phyloP scores from a whole-genome alignment of 805 yeast genomes.

The Metschnikowia hibisci region DNA sequence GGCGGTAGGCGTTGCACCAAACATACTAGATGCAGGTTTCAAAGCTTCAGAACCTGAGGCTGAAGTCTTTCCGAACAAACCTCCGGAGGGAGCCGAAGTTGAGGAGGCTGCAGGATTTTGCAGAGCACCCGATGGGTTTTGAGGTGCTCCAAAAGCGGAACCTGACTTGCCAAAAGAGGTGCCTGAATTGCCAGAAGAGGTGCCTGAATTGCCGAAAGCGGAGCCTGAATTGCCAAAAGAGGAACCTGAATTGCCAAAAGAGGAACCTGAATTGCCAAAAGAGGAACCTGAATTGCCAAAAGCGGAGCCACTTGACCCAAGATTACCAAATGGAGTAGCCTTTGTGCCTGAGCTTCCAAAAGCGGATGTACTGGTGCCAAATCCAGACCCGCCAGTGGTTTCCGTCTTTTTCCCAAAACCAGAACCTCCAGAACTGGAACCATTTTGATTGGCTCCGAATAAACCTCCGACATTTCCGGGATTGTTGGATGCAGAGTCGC shows the following conservation, averaged over 20 bases:
- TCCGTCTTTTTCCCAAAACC: too few relatives aligned
- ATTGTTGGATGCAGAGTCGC: not conserved
- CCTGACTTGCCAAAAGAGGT: too few relatives aligned
- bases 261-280: too few relatives aligned
- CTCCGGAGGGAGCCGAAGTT: slow-evolving; percentile 1
- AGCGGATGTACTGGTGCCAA: slow-evolving; percentile 5
- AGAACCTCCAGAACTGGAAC: too few relatives aligned
- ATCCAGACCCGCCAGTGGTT: not conserved
- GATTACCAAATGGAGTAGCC: slow-evolving; percentile 5
- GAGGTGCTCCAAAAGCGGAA: slow-evolving; percentile 6
- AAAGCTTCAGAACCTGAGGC: not conserved
- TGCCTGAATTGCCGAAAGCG: too few relatives aligned
- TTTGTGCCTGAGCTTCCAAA: not conserved
- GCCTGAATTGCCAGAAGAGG: too few relatives aligned
- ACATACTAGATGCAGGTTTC: slow-evolving; percentile 3
- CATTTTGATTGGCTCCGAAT: too few relatives aligned
- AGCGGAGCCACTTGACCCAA: not conserved
- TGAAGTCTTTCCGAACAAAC: slow-evolving; percentile 2
- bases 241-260: too few relatives aligned
- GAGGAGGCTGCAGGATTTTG: not conserved
- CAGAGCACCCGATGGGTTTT: not conserved
- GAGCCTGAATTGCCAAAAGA: too few relatives aligned
- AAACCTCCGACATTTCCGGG: not conserved
- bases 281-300: slow-evolving; percentile 5
- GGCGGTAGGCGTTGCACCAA: not conserved